Base-by-base conservation (phyloP, 2,329 filamentous ascomycete species). In the Ophioceras dolichostomum region DNA sequence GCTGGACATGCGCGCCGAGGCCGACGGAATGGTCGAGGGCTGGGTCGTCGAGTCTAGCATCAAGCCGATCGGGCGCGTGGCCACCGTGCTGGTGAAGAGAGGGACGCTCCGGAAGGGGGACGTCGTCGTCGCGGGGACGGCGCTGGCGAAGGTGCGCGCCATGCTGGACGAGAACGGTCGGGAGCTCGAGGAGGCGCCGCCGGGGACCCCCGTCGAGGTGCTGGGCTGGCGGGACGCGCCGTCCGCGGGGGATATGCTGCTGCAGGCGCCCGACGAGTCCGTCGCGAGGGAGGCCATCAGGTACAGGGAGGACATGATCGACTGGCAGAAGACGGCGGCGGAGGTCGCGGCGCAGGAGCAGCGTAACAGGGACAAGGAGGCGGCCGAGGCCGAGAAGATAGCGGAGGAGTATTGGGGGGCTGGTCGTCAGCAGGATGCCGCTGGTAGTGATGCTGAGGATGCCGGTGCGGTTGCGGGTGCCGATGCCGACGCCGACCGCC, bases 11-110 rank as follows among this genome's bases (percentile, higher is more conserved):
- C 80, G 89, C 32, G 85, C 89, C 20, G 84, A 94, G 48, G 57
- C 57, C 0, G 72, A 83, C 43, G 83, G 86, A 16, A 72, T 75
- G 53, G 85, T 81, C 7, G 91, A 98, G 61, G 91, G 91, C 13
- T 95, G 88, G 85, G 72, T 98, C 14, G 72, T 98, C 5, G 91
- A 98, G 62, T 86, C 85, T 29, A 85, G 83, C 38, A 83, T 93
- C 13, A 95, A 94, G 61, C 73, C 76, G 14, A 73, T 79, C 28
- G 91, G 91, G 28, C 84, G 84, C 47, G 80, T 84, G 9, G 91
- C 91, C 4, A 95, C 91, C 0, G 73, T 95, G 1, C 76, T 98
- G 5, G 79, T 98, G 37, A 83, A 86, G 47, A 78, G 85, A 40
- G 91, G 91, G 34, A 96, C 88, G 0, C 67, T 98, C 29, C 76